phyloP scores from a whole-genome alignment of 2,329 filamentous ascomycete genomes.

The Penicillium olsonii region DNA sequence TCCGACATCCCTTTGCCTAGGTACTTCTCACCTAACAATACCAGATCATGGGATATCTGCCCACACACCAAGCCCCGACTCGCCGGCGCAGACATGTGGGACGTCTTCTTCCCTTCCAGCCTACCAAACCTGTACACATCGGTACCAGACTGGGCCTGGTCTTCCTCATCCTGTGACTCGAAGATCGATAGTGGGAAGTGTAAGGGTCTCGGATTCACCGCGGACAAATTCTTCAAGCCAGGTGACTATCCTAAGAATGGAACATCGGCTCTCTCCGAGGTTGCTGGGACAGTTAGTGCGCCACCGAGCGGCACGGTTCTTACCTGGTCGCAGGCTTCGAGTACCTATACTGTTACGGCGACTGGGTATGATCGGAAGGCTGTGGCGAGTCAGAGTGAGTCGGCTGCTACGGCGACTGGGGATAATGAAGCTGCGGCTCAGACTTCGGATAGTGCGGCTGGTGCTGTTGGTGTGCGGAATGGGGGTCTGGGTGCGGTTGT shows the following conservation, averaged over 20 bases:
- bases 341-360: slow-evolving; percentile 40
- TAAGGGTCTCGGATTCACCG: slow-evolving; percentile 20
- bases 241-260: slow-evolving; percentile 28
- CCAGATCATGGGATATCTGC: slow-evolving; percentile 34
- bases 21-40: background rate
- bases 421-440: slow-evolving; percentile 7
- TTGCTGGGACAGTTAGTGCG: slow-evolving; percentile 31
- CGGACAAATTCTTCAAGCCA: slow-evolving; percentile 25
- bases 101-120: slow-evolving; percentile 21
- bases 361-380: slow-evolving; percentile 27
- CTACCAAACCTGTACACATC: slow-evolving; percentile 21
- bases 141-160: slow-evolving; percentile 21
- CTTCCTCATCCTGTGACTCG: slow-evolving; percentile 19
- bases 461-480: background rate
- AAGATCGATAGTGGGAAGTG: slow-evolving; percentile 21
- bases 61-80: slow-evolving; percentile 30
- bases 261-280: slow-evolving; percentile 33
- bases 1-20: background rate
- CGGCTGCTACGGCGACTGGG: slow-evolving; percentile 18
- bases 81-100: slow-evolving; percentile 22
- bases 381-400: slow-evolving; percentile 19
- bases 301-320: slow-evolving; percentile 39
- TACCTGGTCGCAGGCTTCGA: slow-evolving; percentile 36
- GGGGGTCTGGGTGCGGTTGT: slow-evolving; percentile 7
- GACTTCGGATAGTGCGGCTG: slow-evolving; percentile 10